Base-by-base conservation (phyloP, 2,329 filamentous ascomycete species). In the Trichoderma hamatum region DNA sequence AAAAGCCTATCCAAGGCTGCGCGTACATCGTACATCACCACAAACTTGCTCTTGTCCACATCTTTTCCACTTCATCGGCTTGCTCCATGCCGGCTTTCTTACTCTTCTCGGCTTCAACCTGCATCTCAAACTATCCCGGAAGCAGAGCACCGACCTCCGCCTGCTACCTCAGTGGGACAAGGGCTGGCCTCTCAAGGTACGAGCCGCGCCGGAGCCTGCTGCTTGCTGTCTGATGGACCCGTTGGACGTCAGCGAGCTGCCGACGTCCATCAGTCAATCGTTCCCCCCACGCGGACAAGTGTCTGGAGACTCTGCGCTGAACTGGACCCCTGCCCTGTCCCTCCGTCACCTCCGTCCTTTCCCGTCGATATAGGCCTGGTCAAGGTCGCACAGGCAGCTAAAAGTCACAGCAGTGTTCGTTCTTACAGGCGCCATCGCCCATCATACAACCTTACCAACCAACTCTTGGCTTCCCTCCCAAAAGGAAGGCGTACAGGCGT, bases 81-180 rank as follows among this genome's bases (percentile, higher is more conserved):
- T 24, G 64, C 54, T 67, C 36, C 51, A 24, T 51, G 26, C 65
- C 56, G 49, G 58, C 49, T 26, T 68, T 61, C 56, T 61, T 68
- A 51, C 58, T 68, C 56, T 36, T 68, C 56, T 64, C 67, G 54
- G 60, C 67, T 28, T 58, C 49, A 55, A 52, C 32, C 59, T 69
- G 60, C 67, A 58, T 64, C 67, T 39, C 60, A 64, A 30, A 52
- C 60, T 49, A 63, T 64, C 67, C 67, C 67, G 60, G 67, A 52
- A 69, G 59, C 67, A 69, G 60, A 69, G 67, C 28, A 69, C 60
- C 67, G 43, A 69, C 67, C 58, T 51, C 51, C 59, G 59, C 60
- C 36, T 62, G 55, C 55, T 61, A 46, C 65, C 58, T 34, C 30
- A 46, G 58, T 58, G 65, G 65, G 65, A 68, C 65, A 61, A 68